These are phyloP conservation scores for Echria macrotheca DNA, from an alignment of 495 filamentous ascomycete species.

Conservation along the genomic window DNA sequence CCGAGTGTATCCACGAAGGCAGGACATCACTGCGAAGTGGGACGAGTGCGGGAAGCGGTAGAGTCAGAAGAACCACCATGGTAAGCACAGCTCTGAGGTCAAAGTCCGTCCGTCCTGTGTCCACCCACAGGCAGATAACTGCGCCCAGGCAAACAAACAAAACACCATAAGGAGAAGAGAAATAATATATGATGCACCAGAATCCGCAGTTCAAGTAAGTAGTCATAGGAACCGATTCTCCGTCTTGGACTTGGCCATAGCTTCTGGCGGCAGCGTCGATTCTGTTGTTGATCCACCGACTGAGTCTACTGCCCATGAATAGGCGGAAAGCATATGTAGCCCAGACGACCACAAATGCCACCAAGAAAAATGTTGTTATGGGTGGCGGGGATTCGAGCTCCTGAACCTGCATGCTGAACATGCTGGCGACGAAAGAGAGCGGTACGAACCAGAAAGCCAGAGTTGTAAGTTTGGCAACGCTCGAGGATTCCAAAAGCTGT, in stretches of 20 bases:
- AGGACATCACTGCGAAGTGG: background rate
- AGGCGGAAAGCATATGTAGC: background rate
- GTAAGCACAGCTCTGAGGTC: background rate
- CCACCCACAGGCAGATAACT: background rate
- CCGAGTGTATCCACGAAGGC: too few relatives aligned
- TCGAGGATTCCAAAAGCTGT: constrained; percentile 1
- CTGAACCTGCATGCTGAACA: constrained; percentile 3
- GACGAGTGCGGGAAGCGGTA: background rate
- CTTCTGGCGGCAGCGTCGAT: background rate
- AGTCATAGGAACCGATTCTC: background rate
- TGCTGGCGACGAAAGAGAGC: constrained; percentile 1
- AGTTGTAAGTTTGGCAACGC: background rate
- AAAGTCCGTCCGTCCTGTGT: background rate
- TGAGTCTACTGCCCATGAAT: background rate
- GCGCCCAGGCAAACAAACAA: background rate
- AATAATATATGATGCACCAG: background rate
- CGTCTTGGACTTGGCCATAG: background rate
- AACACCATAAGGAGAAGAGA: background rate
- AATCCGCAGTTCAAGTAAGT: background rate
- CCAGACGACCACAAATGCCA: background rate
- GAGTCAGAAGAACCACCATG: background rate
- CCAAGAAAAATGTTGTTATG: background rate
- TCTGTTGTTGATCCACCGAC: background rate
- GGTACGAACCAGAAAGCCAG: background rate
- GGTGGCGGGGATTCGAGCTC: background rate